Evolutionary conservation across 2,329 filamentous ascomycete genomes (phyloP).

Genomic region (Cladosporium sp.): DNA sequence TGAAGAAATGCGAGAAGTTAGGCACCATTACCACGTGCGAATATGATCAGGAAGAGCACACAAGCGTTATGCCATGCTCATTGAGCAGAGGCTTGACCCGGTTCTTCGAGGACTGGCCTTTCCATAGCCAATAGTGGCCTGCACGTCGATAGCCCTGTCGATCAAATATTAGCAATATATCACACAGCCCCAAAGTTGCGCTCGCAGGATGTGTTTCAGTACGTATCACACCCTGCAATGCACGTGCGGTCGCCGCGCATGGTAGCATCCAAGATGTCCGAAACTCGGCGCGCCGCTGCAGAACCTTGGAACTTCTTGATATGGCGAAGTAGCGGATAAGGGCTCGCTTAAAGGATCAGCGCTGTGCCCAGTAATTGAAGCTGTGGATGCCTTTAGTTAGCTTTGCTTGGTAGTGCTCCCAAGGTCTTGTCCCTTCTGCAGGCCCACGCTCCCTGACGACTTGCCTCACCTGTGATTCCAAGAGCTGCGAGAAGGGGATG

Average conservation of each 20-base stretch:
- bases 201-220: background rate
- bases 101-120: slow-evolving; percentile 21
- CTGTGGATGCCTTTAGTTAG: slow-evolving; percentile 7
- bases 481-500: background rate
- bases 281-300: slow-evolving; percentile 1
- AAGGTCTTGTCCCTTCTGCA: slow-evolving; percentile 16
- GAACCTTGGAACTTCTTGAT: background rate
- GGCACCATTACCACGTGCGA: slow-evolving; percentile 23
- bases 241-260: background rate
- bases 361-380: slow-evolving; percentile 5
- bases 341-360: slow-evolving; percentile 11
- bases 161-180: background rate
- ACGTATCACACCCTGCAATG: background rate
- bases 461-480: background rate
- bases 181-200: background rate
- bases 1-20: slow-evolving; percentile 24
- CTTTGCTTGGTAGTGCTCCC: slow-evolving; percentile 14
- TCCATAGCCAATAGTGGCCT: background rate
- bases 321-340: background rate
- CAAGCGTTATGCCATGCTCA: slow-evolving; percentile 34
- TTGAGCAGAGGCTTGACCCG: slow-evolving; percentile 27
- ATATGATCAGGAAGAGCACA: slow-evolving; percentile 38
- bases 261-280: background rate
- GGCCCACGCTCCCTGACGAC: background rate
- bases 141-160: background rate